Evolutionary conservation across 1,284 basidiomycete species (phyloP), one percentile per base, ranked within the genome.

Genomic region (Phellopilus nigrolimitatus): DNA sequence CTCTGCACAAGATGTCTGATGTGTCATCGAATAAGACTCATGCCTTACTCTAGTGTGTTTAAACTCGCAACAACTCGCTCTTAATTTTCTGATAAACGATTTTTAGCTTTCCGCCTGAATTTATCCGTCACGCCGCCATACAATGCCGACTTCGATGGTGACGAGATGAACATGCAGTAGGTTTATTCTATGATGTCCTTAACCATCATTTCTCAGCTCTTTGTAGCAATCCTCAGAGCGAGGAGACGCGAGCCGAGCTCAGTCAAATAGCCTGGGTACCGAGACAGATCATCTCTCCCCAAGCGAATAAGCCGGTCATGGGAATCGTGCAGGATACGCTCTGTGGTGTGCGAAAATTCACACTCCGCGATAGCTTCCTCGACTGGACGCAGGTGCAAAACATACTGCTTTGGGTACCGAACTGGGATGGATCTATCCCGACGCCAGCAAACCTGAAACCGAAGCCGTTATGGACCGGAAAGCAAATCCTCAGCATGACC

Each of bases 1-100:
- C 86, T 77, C 70, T 99, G 68, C 97, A 99, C 72, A 99, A 99
- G 71, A 99, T 99, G 97, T 95, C 91, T 99, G 97, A 99, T 99
- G 97, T 93, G 91, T 68, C 97, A 99, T 73, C 84, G 97, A 36
- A 91, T 99, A 45, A 93, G 91, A 65, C 74, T 99, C 53, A 97
- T 99, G 95, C 91, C 92, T 30, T 99, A 98, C 70, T 99, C 97
- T 24, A 99, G 91, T 94, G 65, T 69, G 90, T 79, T 5, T 25
- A n/a, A 37, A 47, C 13, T 15, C 44, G 44, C n/a, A n/a, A n/a
- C n/a, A 34, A 37, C 25, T 3, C 15, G 17, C 34, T 4, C 7
- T 46, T 10, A 50, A 48, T 36, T 31, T 42, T 31, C 38, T 76
- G 30, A 27, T 4, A n/a, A 21, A 2, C 58, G 44, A 58, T 51